phyloP scores from a whole-genome alignment of 768 basidiomycete species.

The Naganishia onofrii region DNA sequence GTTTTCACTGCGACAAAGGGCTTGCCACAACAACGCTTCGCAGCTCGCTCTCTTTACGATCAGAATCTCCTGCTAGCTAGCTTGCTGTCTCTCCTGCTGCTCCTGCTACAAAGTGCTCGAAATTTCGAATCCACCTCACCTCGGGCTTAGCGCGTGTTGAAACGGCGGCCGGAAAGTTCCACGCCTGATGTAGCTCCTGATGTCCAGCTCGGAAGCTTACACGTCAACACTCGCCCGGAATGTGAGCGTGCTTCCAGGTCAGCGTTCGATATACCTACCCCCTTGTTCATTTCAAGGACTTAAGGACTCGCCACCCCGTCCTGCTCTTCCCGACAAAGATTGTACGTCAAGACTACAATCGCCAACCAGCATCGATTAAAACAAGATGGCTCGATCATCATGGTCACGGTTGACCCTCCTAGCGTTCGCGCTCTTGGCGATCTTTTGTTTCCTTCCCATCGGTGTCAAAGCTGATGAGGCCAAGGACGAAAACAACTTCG shows the following conservation, averaged over 20 bases:
- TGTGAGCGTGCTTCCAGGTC: background rate
- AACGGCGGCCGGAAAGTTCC: constrained; percentile 10
- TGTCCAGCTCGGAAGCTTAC: constrained; percentile 2
- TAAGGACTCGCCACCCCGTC: background rate
- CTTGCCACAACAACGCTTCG: no score
- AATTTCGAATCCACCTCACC: constrained; percentile 22
- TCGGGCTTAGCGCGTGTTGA: background rate
- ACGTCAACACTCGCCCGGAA: constrained; percentile 11
- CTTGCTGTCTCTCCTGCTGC: no score
- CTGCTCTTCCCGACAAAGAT: background rate
- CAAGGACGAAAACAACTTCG: constrained; percentile 66
- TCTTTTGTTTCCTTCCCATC: constrained; percentile 69
- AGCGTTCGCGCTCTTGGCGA: constrained; percentile 61
- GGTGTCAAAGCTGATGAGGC: constrained; percentile 64
- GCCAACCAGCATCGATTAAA: background rate
- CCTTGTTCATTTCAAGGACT: background rate
- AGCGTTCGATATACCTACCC: background rate
- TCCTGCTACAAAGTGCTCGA: background rate
- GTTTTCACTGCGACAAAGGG: no score
- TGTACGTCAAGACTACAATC: constrained; percentile 14
- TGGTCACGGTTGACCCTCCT: constrained; percentile 51
- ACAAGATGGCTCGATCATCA: constrained; percentile 23
- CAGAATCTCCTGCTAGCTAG: no score
- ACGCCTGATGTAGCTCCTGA: no score
- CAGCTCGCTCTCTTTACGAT: no score